A percentile compares a stretch with the other conserved stretches of the same genome.
Evolutionary conservation across 768 basidiomycete genomes (phyloP).

Genomic region (Termitomyces titanicus): DNA sequence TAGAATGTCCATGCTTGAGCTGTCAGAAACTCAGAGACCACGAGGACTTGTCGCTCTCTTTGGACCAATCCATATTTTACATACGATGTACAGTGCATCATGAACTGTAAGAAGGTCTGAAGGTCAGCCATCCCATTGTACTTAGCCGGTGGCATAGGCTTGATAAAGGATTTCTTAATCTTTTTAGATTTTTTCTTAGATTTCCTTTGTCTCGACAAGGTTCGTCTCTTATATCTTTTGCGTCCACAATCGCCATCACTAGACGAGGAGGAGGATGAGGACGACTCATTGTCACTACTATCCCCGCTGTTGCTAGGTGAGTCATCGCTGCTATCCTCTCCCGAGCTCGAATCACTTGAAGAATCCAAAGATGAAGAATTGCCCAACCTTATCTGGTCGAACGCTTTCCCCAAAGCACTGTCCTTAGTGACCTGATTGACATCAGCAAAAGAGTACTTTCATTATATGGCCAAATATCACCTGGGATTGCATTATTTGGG

Average conservation of each 20-base stretch:
- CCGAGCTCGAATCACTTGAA: not conserved
- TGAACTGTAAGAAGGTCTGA: conserved; percentile 9
- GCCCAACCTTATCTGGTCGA: not conserved
- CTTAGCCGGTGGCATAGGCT: conserved; percentile 13
- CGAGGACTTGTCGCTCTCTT: not conserved
- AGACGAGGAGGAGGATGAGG: too few relatives aligned
- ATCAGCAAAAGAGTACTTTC: too few relatives aligned
- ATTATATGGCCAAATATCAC: too few relatives aligned
- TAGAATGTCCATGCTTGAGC: conserved; percentile 1
- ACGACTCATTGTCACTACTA: too few relatives aligned
- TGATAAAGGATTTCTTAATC: conserved; percentile 10
- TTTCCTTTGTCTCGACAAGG: not conserved
- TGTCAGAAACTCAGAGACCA: not conserved
- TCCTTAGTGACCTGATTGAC: not conserved
- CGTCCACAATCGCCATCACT: not conserved
- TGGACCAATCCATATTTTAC: conserved; percentile 9
- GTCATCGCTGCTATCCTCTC: not conserved
- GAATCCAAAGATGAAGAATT: not conserved
- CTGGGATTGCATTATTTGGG: too few relatives aligned
- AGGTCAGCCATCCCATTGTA: conserved; percentile 15
- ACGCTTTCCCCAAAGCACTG: not conserved
- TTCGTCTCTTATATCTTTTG: not conserved
- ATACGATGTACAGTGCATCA: conserved; percentile 15
- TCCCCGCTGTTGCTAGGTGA: not conserved
- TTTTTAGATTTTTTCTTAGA: not conserved